phyloP scores from a whole-genome alignment of 2,329 filamentous ascomycete species.

The Hymenoscyphus fructigenus region DNA sequence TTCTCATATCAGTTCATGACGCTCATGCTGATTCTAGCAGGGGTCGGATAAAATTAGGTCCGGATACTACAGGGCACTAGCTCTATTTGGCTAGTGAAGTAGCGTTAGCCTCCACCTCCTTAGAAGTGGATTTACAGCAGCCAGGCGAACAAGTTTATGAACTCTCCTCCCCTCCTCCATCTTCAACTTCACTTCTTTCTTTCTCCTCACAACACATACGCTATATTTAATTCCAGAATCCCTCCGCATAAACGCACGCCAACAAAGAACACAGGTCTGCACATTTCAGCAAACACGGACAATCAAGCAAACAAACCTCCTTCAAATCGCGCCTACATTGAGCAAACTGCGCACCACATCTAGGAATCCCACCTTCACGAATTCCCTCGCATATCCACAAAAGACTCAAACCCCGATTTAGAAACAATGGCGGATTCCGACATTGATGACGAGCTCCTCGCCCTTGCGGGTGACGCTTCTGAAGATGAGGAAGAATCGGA shows the following conservation, averaged over 20 bases:
- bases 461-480: constrained; percentile 77
- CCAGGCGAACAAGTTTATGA: not conserved
- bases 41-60: not conserved
- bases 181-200: not conserved
- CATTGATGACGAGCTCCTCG: constrained; percentile 90
- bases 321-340: not conserved
- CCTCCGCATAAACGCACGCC: not conserved
- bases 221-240: not conserved
- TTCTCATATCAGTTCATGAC: not conserved
- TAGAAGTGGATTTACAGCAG: not conserved
- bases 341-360: not conserved
- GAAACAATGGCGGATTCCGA: constrained; percentile 61
- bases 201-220: not conserved
- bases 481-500: constrained; percentile 57
- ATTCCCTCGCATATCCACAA: constrained; percentile 7
- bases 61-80: not conserved
- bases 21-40: not conserved
- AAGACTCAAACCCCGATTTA: not conserved
- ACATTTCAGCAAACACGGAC: not conserved
- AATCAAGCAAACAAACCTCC: not conserved
- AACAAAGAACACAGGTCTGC: not conserved
- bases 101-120: not conserved
- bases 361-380: not conserved
- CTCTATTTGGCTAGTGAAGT: not conserved
- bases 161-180: not conserved